Evolutionary conservation across 164 flowering plant genomes (phyloP).

Genomic region (Cinnamomum micranthum): DNA sequence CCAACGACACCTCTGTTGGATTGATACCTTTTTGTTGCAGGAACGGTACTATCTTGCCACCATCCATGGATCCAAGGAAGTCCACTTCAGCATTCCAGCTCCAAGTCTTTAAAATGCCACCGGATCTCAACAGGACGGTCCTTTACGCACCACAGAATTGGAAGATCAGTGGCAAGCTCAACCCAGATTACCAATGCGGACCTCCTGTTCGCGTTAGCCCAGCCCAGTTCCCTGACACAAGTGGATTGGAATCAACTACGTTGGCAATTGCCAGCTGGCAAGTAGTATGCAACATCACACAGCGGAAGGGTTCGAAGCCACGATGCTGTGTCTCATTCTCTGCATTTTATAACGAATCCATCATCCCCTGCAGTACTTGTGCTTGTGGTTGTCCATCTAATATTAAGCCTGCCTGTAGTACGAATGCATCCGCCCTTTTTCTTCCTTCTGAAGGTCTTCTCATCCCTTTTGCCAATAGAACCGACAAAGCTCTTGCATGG

Average conservation of each 20-base stretch:
- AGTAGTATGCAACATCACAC: constrained; percentile 78
- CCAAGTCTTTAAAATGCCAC: constrained; percentile 62
- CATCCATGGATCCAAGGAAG: constrained; percentile 57
- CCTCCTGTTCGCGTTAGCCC: constrained; percentile 63
- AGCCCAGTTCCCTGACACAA: constrained; percentile 46
- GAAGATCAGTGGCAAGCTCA: constrained; percentile 53
- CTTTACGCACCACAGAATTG: constrained; percentile 60
- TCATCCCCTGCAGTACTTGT: constrained; percentile 67
- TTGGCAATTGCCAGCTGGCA: constrained; percentile 77
- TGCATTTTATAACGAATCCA: constrained; percentile 61
- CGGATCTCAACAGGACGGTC: constrained; percentile 49
- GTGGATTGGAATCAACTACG: constrained; percentile 31
- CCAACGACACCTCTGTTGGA: constrained; percentile 50
- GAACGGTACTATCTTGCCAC: constrained; percentile 63
- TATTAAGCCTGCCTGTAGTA: constrained; percentile 43
- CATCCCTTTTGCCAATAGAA: constrained; percentile 61
- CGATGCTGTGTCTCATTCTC: constrained; percentile 94
- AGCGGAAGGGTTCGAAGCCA: constrained; percentile 33
- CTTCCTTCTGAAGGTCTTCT: constrained; percentile 64
- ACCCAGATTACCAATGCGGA: constrained; percentile 65
- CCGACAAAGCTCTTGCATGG: constrained; percentile 46
- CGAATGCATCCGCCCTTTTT: constrained; percentile 44
- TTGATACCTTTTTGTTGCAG: constrained; percentile 53
- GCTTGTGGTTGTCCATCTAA: constrained; percentile 61
- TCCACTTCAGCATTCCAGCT: constrained; percentile 55